Percentiles rank a stretch among this genome's conserved stretches.
These are phyloP conservation scores for Seiridium cupressi DNA, from an alignment of 2,329 filamentous ascomycete species.

Conservation along the genomic window DNA sequence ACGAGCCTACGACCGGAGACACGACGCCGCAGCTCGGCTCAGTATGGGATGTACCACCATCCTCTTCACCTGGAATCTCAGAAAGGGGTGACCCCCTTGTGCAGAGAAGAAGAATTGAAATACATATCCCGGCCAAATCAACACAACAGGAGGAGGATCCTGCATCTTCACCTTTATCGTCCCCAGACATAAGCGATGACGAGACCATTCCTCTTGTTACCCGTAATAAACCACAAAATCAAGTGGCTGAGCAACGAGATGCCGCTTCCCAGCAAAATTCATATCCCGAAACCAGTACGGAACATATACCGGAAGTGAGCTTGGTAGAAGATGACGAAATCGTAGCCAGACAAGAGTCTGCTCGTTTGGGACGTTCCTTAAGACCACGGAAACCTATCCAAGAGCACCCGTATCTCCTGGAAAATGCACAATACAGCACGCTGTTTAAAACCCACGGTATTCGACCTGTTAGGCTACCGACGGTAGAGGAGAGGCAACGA, in stretches of 20 bases:
- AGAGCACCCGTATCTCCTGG: constrained; percentile 57
- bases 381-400: constrained; percentile 61
- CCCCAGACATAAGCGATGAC: not conserved
- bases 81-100: constrained; percentile 13
- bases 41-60: constrained; percentile 30
- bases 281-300: not conserved
- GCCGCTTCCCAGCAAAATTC: not conserved
- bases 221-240: not conserved
- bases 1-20: not conserved
- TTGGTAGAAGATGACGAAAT: constrained; percentile 11
- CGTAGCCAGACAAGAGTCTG: constrained; percentile 8
- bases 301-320: not conserved
- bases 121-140: not conserved
- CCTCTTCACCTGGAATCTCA: constrained; percentile 19
- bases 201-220: not conserved
- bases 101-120: not conserved
- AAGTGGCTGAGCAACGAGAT: not conserved
- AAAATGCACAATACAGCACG: constrained; percentile 53
- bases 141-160: not conserved
- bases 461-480: constrained; percentile 45
- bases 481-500: constrained; percentile 27
- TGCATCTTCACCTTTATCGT: constrained; percentile 3
- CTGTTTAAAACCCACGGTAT: constrained; percentile 54
- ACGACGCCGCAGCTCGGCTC: constrained; percentile 8
- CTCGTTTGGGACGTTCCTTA: constrained; percentile 41